Evolutionary conservation across 208 protist genomes (phyloP), one percentile per base, ranked within the genome.

Genomic region (Crithidia brevicula): DNA sequence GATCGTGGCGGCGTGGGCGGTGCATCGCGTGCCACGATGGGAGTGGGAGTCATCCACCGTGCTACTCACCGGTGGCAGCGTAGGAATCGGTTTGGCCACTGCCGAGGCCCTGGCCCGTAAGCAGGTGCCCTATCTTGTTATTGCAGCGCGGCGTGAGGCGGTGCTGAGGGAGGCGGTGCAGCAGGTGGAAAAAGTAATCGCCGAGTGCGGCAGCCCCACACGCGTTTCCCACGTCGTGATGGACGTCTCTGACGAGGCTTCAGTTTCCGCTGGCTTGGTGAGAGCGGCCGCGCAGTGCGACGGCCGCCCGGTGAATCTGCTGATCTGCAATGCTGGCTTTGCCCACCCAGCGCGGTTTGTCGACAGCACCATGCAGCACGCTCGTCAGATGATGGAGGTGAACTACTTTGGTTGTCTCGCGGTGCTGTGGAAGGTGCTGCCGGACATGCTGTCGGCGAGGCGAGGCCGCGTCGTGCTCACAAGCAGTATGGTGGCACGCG

Each of bases 351-450:
- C 79, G 16, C 92, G 92, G 30, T 95, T 97, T 75, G 23, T 91
- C 13, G 86, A 96, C 52, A 82, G 80, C 65, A 69, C 82, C 2
- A 67, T 85, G 40, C 52, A 52, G 30, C 78, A 94, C 38, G 88
- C 79, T 2, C 56, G 79, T 54, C 38, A 68, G 33, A 90, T 93
- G 82, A 93, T 98, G 89, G 70, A 96, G 43, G 70, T 92, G 16
- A 97, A 98, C 79, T 96, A 95, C 79, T 95, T 96, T 60, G 91
- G 92, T 38, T 89, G 65, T 54, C 70, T 98, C 25, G 56, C 82
- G 46, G 49, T 94, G 45, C 56, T 85, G 46, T 86, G 86, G 69
- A 85, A 66, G 40, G 68, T 95, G 38, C 72, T 96, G 74, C 91
- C 91, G 25, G 22, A 38, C 15, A 97, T 97, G 92, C 49, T 97